phyloP scores from a whole-genome alignment of 2,329 filamentous ascomycete genomes.

The Epichloe bromicola region DNA sequence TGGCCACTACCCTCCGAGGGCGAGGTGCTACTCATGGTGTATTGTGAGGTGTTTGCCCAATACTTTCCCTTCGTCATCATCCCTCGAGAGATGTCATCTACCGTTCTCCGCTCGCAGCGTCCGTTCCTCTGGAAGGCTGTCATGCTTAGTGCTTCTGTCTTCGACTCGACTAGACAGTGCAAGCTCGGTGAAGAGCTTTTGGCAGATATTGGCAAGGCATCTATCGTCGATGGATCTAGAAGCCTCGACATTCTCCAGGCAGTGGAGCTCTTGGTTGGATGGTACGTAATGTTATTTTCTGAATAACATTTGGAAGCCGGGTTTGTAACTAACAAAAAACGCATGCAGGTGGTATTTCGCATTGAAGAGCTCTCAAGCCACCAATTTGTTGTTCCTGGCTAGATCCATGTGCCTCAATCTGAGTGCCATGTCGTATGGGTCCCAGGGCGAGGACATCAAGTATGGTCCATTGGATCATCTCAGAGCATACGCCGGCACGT shows the following conservation, averaged over 20 bases:
- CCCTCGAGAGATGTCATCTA: conserved; percentile 21
- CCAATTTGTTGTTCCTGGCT: conserved; percentile 34
- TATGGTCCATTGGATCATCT: conserved; percentile 27
- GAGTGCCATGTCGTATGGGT: conserved; percentile 16
- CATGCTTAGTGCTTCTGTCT: conserved; percentile 31
- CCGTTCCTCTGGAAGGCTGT: conserved; percentile 37
- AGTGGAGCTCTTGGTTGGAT: conserved; percentile 31
- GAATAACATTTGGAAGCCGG: not conserved
- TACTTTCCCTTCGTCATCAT: conserved; percentile 34
- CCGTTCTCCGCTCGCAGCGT: conserved; percentile 22
- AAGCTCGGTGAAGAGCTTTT: conserved; percentile 31
- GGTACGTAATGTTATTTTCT: conserved; percentile 20
- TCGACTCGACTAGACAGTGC: conserved; percentile 31
- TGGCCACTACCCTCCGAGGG: conserved; percentile 32
- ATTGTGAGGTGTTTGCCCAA: conserved; percentile 18
- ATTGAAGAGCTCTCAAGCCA: conserved; percentile 35
- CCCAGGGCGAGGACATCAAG: conserved; percentile 14
- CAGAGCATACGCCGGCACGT: conserved; percentile 35
- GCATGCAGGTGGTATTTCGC: conserved; percentile 31
- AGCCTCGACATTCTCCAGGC: conserved; percentile 35
- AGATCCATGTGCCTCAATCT: conserved; percentile 32
- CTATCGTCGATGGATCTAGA: conserved; percentile 27
- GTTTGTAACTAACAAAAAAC: not conserved
- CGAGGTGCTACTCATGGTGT: conserved; percentile 25
- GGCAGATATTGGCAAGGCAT: conserved; percentile 27